A percentile compares a stretch with the other conserved stretches of the same genome.
phyloP scores from a whole-genome alignment of 179 eudicot genomes.

The Nepenthes alata region DNA sequence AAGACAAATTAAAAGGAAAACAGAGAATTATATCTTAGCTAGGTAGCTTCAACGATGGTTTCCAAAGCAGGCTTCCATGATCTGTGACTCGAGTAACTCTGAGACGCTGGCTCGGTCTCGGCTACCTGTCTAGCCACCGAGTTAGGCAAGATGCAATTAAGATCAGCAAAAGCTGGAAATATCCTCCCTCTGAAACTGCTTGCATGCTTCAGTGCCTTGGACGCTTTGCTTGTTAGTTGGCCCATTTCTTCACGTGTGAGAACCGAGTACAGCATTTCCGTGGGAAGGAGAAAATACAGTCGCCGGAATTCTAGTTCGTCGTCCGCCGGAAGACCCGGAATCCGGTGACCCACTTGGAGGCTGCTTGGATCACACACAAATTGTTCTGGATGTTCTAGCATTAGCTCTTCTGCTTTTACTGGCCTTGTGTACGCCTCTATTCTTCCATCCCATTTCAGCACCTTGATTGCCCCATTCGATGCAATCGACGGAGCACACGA shows the following conservation, averaged over 20 bases:
- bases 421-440: constrained; percentile 22
- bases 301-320: constrained; percentile 27
- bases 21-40: neutral
- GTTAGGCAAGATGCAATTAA: constrained; percentile 20
- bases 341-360: constrained; percentile 35
- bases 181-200: constrained; percentile 17
- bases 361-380: constrained; percentile 33
- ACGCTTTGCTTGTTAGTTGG: constrained; percentile 20
- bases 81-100: constrained; percentile 21
- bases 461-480: constrained; percentile 19
- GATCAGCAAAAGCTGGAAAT: constrained; percentile 24
- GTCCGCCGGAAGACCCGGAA: constrained; percentile 38
- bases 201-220: constrained; percentile 24
- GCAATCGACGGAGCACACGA: constrained; percentile 35
- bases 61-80: constrained; percentile 41
- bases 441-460: constrained; percentile 29
- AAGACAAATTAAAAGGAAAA: too few species aligned
- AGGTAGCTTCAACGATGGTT: constrained; percentile 30
- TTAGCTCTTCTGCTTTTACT: constrained; percentile 37
- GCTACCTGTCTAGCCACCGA: constrained; percentile 14
- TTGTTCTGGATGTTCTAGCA: constrained; percentile 41
- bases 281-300: constrained; percentile 41
- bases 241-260: constrained; percentile 40
- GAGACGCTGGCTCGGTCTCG: constrained; percentile 1
- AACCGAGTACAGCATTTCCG: constrained; percentile 46